phyloP scores from a whole-genome alignment of 1,284 basidiomycete species.

The Ustilago loliicola region DNA sequence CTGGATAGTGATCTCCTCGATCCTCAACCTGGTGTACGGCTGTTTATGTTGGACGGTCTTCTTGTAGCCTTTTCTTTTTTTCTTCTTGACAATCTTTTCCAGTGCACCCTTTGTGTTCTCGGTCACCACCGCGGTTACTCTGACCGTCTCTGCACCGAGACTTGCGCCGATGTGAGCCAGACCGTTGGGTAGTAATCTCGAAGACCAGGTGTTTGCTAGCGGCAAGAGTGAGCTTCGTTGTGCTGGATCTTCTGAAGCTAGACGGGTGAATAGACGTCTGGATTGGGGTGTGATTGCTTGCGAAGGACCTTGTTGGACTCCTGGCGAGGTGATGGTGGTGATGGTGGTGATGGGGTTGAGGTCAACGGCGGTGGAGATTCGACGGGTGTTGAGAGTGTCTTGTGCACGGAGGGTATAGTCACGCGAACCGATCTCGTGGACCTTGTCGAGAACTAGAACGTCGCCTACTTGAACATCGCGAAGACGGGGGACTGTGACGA shows the following conservation, averaged over 20 bases:
- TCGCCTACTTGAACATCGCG: slow-evolving; percentile 80
- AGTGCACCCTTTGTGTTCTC: slow-evolving; percentile 95
- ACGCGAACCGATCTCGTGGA: slow-evolving; percentile 93
- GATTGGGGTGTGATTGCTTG: slow-evolving; percentile 28
- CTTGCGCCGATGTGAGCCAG: slow-evolving; percentile 65
- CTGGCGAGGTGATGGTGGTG: too few species aligned
- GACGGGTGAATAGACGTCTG: slow-evolving; percentile 38
- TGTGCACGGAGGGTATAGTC: slow-evolving; percentile 87
- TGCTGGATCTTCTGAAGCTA: slow-evolving; percentile 8
- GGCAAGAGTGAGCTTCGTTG: slow-evolving; percentile 22
- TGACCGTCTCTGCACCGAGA: slow-evolving; percentile 72
- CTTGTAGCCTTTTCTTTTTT: slow-evolving; percentile 94
- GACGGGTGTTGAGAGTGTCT: slow-evolving; percentile 53
- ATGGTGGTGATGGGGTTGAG: too few species aligned
- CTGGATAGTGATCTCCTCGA: slow-evolving; percentile 66
- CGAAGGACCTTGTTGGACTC: slow-evolving; percentile 16
- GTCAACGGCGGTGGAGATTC: slow-evolving; percentile 41
- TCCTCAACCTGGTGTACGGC: slow-evolving; percentile 82
- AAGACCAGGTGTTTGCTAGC: slow-evolving; percentile 59
- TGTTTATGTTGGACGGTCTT: slow-evolving; percentile 89
- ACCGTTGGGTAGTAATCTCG: slow-evolving; percentile 57
- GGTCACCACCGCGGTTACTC: slow-evolving; percentile 87
- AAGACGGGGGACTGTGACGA: slow-evolving; percentile 90
- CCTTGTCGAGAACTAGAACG: slow-evolving; percentile 83
- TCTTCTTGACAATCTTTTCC: slow-evolving; percentile 93